Evolutionary conservation across 768 basidiomycete genomes (phyloP).

Genomic region (Candolleomyces eurysporus): DNA sequence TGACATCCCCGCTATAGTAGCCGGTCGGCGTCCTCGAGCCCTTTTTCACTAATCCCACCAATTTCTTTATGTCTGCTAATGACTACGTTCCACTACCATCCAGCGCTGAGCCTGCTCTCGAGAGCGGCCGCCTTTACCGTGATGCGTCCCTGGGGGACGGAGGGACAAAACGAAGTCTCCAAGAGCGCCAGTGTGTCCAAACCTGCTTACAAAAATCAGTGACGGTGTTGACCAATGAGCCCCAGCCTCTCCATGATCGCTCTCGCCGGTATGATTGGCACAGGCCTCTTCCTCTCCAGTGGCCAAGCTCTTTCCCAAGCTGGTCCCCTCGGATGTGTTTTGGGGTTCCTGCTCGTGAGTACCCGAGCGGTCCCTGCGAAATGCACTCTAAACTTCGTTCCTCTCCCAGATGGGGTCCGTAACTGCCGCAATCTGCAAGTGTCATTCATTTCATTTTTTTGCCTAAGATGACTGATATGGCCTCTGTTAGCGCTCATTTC

Average conservation of each 20-base stretch:
- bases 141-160: constrained; percentile 12
- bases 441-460: neutral
- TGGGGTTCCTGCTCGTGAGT: constrained; percentile 44
- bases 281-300: constrained; percentile 56
- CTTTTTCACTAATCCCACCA: neutral
- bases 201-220: neutral
- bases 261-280: constrained; percentile 43
- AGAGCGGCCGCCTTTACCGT: neutral
- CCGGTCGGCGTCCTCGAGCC: neutral
- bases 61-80: neutral
- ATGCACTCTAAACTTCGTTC: neutral
- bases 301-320: constrained; percentile 47
- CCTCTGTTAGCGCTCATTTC: constrained; percentile 25
- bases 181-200: constrained; percentile 28
- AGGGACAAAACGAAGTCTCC: constrained; percentile 21
- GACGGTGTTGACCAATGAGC: neutral
- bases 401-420: constrained; percentile 29
- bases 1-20: constrained; percentile 2
- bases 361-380: neutral
- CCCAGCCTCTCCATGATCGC: constrained; percentile 29
- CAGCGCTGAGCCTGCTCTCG: neutral
- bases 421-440: constrained; percentile 27
- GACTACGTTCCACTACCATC: neutral
- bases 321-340: constrained; percentile 51
- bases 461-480: neutral